Conservation (phyloP, 1,284 basidiomycete genomes). For the Inonotus hispidus region DNA sequence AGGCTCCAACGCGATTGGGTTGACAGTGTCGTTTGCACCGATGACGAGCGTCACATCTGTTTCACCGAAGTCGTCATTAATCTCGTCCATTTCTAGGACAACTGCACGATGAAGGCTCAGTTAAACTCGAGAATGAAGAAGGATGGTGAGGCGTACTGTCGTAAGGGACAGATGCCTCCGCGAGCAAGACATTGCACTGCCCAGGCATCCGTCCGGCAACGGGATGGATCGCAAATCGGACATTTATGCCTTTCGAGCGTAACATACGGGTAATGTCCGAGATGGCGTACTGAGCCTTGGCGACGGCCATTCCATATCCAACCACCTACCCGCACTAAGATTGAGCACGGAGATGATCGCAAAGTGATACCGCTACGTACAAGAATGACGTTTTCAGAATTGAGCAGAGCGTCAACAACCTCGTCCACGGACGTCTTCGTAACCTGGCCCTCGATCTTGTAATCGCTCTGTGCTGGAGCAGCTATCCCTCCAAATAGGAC, state of each 20-base stretch:
- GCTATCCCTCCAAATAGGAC: constrained; percentile 79
- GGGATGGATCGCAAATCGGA: constrained; percentile 45
- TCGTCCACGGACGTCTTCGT: constrained; percentile 75
- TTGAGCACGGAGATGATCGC: neutral
- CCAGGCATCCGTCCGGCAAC: constrained; percentile 69
- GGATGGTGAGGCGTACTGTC: constrained; percentile 49
- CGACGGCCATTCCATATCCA: constrained; percentile 86
- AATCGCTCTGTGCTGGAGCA: constrained; percentile 46
- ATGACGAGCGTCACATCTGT: constrained; percentile 83
- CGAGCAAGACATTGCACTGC: constrained; percentile 81
- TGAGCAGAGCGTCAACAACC: constrained; percentile 66
- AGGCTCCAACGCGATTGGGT: constrained; percentile 82
- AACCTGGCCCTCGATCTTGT: constrained; percentile 76
- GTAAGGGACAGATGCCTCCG: constrained; percentile 84
- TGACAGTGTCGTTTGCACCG: constrained; percentile 87
- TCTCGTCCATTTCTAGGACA: constrained; percentile 87
- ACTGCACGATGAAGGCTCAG: constrained; percentile 37
- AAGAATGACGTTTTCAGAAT: constrained; percentile 80
- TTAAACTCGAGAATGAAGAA: neutral
- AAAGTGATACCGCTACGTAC: constrained; percentile 32
- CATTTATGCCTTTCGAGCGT: constrained; percentile 66
- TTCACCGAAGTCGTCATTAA: constrained; percentile 82
- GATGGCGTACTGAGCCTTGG: constrained; percentile 83
- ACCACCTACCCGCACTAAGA: constrained; percentile 48
- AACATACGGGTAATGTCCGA: constrained; percentile 73